A percentile compares a stretch with the other conserved stretches of the same genome.
Evolutionary conservation across 768 basidiomycete species (phyloP).

Genomic region (Baorangia bicolor): DNA sequence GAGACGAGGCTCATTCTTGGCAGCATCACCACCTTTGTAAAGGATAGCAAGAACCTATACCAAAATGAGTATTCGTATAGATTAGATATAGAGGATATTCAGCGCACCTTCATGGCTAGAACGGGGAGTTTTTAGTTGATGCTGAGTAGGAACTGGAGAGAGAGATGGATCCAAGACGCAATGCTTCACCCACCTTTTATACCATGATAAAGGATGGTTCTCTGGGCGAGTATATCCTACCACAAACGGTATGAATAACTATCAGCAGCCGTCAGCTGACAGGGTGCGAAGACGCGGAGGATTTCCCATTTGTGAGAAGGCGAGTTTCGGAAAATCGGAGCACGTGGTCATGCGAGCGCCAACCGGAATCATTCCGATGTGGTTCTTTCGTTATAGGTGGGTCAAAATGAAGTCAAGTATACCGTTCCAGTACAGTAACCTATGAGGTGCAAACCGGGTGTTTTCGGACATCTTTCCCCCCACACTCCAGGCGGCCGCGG

Average conservation of each 20-base stretch:
- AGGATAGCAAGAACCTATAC: constrained; percentile 69
- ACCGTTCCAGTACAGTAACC: not conserved
- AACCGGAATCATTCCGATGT: constrained; percentile 6
- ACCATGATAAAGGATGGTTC: not conserved
- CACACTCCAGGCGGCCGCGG: constrained; percentile 3
- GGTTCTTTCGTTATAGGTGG: too few relatives aligned
- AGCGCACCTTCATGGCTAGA: constrained; percentile 44
- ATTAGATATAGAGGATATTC: not conserved
- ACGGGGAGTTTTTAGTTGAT: not conserved
- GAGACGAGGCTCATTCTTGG: constrained; percentile 68
- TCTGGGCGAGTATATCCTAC: not conserved
- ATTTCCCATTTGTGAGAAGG: not conserved
- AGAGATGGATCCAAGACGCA: not conserved
- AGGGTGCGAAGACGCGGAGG: not conserved
- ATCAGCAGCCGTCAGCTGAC: constrained; percentile 17
- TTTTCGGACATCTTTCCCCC: constrained; percentile 4
- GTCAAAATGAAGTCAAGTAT: not conserved
- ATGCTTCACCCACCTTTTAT: constrained; percentile 18
- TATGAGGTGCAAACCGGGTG: not conserved
- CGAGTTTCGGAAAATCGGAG: not conserved
- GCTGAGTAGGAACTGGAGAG: constrained; percentile 10
- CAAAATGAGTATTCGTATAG: not conserved
- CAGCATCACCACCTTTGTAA: constrained; percentile 66
- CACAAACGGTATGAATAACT: not conserved
- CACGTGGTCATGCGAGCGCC: constrained; percentile 12